These are phyloP conservation scores for Chlorella sp. DNA, from an alignment of 139 green algal species.

Conservation along the genomic window DNA sequence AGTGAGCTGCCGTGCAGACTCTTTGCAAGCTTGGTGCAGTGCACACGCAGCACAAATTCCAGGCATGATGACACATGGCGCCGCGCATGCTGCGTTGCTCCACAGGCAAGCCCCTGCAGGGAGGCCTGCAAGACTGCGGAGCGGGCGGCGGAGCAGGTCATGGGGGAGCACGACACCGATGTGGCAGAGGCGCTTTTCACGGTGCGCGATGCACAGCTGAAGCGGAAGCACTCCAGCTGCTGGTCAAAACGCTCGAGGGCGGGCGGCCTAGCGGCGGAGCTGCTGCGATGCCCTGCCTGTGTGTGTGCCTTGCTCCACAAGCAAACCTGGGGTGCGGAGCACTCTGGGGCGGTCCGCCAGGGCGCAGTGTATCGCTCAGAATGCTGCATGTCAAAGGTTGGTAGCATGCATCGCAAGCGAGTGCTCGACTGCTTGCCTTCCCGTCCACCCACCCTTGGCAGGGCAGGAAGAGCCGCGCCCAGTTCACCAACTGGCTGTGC, in stretches of 20 bases:
- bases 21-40: too few relatives aligned
- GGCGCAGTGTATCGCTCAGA: not conserved
- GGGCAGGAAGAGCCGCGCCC: conserved; percentile 36
- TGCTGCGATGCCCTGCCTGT: not conserved
- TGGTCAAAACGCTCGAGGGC: too few relatives aligned
- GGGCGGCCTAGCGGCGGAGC: too few relatives aligned
- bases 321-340: too few relatives aligned
- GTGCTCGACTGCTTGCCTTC: too few relatives aligned
- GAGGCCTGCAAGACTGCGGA: conserved; percentile 83
- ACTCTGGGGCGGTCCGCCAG: too few relatives aligned
- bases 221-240: too few relatives aligned
- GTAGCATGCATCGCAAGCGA: too few relatives aligned
- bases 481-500: conserved; percentile 78
- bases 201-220: too few relatives aligned
- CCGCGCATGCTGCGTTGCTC: not conserved
- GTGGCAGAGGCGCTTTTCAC: conserved; percentile 63
- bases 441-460: not conserved
- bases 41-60: too few relatives aligned
- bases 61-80: too few relatives aligned
- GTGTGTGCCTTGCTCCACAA: not conserved
- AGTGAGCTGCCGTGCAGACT: not conserved
- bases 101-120: conserved; percentile 54
- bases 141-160: conserved; percentile 65
- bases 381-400: too few relatives aligned
- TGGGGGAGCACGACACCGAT: conserved; percentile 75